A percentile compares a stretch with the other conserved stretches of the same genome.
phyloP scores from a whole-genome alignment of 768 basidiomycete genomes.

The Lactarius akahatsu region DNA sequence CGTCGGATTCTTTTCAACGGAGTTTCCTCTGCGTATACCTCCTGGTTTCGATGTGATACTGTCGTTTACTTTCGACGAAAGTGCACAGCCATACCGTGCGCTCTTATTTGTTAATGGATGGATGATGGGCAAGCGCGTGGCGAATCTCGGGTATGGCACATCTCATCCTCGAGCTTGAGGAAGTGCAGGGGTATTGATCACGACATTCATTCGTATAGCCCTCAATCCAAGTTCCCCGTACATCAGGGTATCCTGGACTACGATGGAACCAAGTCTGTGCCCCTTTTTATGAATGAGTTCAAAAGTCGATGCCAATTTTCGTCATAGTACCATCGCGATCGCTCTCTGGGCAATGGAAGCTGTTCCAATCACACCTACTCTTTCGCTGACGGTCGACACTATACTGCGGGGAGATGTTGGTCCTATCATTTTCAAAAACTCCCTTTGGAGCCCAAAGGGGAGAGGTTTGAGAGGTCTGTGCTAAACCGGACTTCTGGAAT shows the following conservation, averaged over 20 bases:
- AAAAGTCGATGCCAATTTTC: neutral
- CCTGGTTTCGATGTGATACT: slow-evolving; percentile 62
- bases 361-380: slow-evolving; percentile 29
- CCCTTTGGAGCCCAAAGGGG: slow-evolving; percentile 24
- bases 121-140: slow-evolving; percentile 75
- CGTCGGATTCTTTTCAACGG: slow-evolving; percentile 80
- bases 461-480: slow-evolving; percentile 3
- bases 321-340: slow-evolving; percentile 28
- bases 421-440: slow-evolving; percentile 30
- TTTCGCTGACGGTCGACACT: slow-evolving; percentile 33
- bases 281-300: slow-evolving; percentile 7
- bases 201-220: slow-evolving; percentile 41
- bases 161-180: slow-evolving; percentile 6
- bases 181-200: neutral
- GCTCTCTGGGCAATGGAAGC: slow-evolving; percentile 39
- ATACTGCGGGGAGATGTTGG: slow-evolving; percentile 30
- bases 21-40: slow-evolving; percentile 62
- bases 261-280: slow-evolving; percentile 62
- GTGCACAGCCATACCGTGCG: slow-evolving; percentile 66
- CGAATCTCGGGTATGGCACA: slow-evolving; percentile 34
- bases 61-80: slow-evolving; percentile 68
- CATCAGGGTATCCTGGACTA: slow-evolving; percentile 79
- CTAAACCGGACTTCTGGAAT: neutral
- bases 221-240: slow-evolving; percentile 80
- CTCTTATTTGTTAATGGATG: slow-evolving; percentile 82